These are phyloP conservation scores for Clonostachys rosea DNA, from an alignment of 2,329 filamentous ascomycete genomes.

Conservation along the genomic window DNA sequence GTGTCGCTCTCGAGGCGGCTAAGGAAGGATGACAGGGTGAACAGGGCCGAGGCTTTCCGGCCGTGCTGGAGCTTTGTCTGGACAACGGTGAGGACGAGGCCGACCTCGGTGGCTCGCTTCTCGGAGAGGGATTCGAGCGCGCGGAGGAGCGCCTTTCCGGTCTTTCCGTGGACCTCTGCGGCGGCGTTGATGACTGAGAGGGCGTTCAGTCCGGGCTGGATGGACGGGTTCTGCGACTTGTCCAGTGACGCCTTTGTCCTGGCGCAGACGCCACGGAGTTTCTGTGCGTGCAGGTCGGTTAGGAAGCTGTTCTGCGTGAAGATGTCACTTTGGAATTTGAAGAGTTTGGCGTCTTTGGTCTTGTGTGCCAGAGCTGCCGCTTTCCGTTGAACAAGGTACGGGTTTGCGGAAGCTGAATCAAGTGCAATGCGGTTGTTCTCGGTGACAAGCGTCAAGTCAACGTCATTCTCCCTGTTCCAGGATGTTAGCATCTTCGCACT, in stretches of 20 bases:
- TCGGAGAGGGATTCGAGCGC: slow-evolving; percentile 65
- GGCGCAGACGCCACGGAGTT: slow-evolving; percentile 56
- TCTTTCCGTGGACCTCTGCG: slow-evolving; percentile 60
- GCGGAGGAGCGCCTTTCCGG: slow-evolving; percentile 65
- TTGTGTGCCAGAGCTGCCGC: slow-evolving; percentile 48
- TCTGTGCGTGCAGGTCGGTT: slow-evolving; percentile 62
- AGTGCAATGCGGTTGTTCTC: slow-evolving; percentile 56
- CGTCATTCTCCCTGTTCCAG: slow-evolving; percentile 32
- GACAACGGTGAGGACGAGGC: slow-evolving; percentile 72
- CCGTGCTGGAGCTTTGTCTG: slow-evolving; percentile 74
- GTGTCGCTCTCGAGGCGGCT: slow-evolving; percentile 61
- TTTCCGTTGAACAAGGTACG: slow-evolving; percentile 62
- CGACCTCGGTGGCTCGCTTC: slow-evolving; percentile 73
- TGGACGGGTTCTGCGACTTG: slow-evolving; percentile 16
- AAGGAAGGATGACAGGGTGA: slow-evolving; percentile 73
- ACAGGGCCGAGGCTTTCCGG: slow-evolving; percentile 69
- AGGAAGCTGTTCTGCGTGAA: slow-evolving; percentile 57
- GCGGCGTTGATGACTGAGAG: slow-evolving; percentile 61
- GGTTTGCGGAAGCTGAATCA: slow-evolving; percentile 46
- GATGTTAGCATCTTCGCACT: slow-evolving; percentile 15
- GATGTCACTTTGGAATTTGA: slow-evolving; percentile 61
- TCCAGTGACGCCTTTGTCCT: slow-evolving; percentile 37
- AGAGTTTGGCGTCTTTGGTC: slow-evolving; percentile 59
- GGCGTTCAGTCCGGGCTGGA: slow-evolving; percentile 24
- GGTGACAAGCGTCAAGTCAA: slow-evolving; percentile 61